A percentile compares a stretch with the other conserved stretches of the same genome.
phyloP scores from a whole-genome alignment of 1,284 basidiomycete species.

The Lentinus polychrous region DNA sequence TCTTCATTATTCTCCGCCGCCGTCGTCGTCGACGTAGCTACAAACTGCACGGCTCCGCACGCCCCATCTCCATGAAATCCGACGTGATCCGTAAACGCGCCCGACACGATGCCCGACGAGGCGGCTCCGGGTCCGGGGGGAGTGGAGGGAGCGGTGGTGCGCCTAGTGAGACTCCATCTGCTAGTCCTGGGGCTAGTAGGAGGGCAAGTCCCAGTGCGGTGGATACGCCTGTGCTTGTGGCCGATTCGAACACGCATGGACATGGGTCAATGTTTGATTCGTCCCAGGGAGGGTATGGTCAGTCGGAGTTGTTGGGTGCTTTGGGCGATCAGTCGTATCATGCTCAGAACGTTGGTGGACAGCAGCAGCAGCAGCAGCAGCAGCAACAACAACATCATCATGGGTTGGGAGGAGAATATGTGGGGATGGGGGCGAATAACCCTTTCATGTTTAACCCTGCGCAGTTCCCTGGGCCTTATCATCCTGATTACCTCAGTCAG shows the following conservation, averaged over 20 bases:
- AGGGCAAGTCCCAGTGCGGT: constrained; percentile 57
- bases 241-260: constrained; percentile 60
- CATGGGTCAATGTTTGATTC: constrained; percentile 39
- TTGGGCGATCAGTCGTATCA: constrained; percentile 32
- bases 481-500: constrained; percentile 58
- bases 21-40: too few relatives aligned
- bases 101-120: constrained; percentile 61
- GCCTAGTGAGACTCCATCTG: constrained; percentile 56
- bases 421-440: too few relatives aligned
- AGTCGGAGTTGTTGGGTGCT: constrained; percentile 58
- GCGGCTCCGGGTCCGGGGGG: too few relatives aligned
- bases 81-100: constrained; percentile 80
- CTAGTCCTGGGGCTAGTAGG: constrained; percentile 65
- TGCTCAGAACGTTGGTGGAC: too few relatives aligned
- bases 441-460: too few relatives aligned
- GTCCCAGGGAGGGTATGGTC: constrained; percentile 24
- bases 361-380: too few relatives aligned
- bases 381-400: too few relatives aligned
- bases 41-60: constrained; percentile 73
- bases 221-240: constrained; percentile 54
- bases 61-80: constrained; percentile 82
- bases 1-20: too few relatives aligned
- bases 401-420: too few relatives aligned
- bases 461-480: constrained; percentile 59
- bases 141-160: constrained; percentile 35